Base-by-base conservation (phyloP, 2,329 filamentous ascomycete genomes). In the Ploettnerulaceae sp. region DNA sequence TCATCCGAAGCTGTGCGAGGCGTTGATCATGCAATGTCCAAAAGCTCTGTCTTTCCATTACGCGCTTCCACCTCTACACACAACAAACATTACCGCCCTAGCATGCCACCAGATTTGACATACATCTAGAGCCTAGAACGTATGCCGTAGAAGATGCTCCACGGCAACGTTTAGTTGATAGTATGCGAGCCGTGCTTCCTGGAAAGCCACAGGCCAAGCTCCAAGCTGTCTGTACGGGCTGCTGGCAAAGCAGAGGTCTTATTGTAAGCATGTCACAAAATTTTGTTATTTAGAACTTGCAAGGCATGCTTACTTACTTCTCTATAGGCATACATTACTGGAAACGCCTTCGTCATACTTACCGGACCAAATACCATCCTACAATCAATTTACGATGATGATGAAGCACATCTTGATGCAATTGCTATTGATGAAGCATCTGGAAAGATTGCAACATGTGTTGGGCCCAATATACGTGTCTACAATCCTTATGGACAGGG, bases 381-480 rank as follows among this genome's bases (percentile, higher is more conserved):
- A 25, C 93, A 98, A 67, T 96, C 90, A 3, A 84, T 95, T 57
- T 95, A 95, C 69, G 82, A 93, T 61, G 86, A 94, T 61, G 80
- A 87, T 55, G 71, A 75, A 64, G 66, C 24, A 5, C 50, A 59
- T 29, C 70, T 97, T 21, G 78, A 89, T 54, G 85, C 89, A 21
- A 79, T 97, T 54, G 77, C 81, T 22, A 78, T 97, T 52, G 87
- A 97, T 61, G 85, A 94, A 63, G 70, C 73, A 14, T 84, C 85
- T 7, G 93, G 90, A 38, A 94, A 88, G 71, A 88, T 97, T 65
- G 88, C 89, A 31, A 80, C 82, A 15, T 86, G 84, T 58, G 84
- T 84, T 22, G 72, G 75, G 15, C 69, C 69, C 17, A 72, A 77
- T 52, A 77, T 91, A 35, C 84, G 87, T 59, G 71, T 96, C 28